Percentiles rank a stretch among this genome's conserved stretches.
phyloP scores from a whole-genome alignment of 1,139 yeast species.

The Magnusiomyces clavatus region DNA sequence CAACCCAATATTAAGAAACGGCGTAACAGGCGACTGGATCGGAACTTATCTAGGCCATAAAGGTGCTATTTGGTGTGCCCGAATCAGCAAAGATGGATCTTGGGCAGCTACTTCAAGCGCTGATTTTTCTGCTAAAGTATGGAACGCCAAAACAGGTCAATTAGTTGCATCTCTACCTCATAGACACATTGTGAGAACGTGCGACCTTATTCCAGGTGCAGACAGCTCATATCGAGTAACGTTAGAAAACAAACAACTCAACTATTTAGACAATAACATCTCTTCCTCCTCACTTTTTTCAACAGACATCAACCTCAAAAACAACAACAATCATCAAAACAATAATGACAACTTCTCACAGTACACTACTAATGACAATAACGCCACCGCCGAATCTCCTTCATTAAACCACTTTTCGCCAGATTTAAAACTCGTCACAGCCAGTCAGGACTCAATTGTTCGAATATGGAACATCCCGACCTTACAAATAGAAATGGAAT shows the following conservation, averaged over 20 bases:
- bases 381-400: no score
- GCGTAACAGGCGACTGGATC: constrained; percentile 36
- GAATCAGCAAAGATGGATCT: constrained; percentile 25
- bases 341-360: no score
- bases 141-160: constrained; percentile 30
- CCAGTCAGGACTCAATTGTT: constrained; percentile 23
- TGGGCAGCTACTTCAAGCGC: constrained; percentile 33
- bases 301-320: neutral
- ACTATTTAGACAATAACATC: no score
- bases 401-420: no score
- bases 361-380: no score
- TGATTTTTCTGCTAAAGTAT: constrained; percentile 32
- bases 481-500: constrained; percentile 14
- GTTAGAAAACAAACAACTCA: neutral
- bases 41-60: constrained; percentile 36
- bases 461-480: constrained; percentile 21
- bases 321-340: neutral
- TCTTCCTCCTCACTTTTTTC: no score
- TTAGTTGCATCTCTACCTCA: constrained; percentile 25
- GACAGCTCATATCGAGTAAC: neutral
- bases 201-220: constrained; percentile 20
- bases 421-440: constrained; percentile 19
- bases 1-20: constrained; percentile 34
- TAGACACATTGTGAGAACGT: constrained; percentile 30
- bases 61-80: constrained; percentile 35